These are phyloP conservation scores for Colletotrichum plurivorum DNA, from an alignment of 2,329 filamentous ascomycete genomes.

Conservation along the genomic window DNA sequence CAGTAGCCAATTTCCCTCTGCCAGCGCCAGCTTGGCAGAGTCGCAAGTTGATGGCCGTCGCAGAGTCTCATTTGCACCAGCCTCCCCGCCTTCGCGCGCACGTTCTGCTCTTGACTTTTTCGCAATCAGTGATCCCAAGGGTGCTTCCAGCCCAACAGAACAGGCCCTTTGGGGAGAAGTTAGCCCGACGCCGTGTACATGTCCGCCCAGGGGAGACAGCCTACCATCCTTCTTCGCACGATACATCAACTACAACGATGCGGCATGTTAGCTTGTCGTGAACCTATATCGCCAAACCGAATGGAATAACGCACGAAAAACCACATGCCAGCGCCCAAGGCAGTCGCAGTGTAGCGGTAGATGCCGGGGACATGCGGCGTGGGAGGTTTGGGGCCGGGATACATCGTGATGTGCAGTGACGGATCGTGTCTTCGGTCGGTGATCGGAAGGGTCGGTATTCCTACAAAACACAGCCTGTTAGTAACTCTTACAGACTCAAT, in stretches of 20 bases:
- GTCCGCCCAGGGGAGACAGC: slow-evolving; percentile 28
- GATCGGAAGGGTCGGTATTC: not conserved
- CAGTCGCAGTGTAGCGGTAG: slow-evolving; percentile 89
- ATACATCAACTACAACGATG: slow-evolving; percentile 83
- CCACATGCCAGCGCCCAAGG: slow-evolving; percentile 97
- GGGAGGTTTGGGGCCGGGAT: slow-evolving; percentile 53
- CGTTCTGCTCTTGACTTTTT: not conserved
- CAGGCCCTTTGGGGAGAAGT: slow-evolving; percentile 68
- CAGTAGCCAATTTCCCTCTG: not conserved
- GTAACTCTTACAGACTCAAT: not conserved
- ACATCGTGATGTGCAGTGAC: slow-evolving; percentile 26
- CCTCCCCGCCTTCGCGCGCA: not conserved
- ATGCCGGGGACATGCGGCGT: slow-evolving; percentile 69
- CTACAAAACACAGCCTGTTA: slow-evolving; percentile 6
- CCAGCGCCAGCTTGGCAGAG: not conserved
- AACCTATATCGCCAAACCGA: not conserved
- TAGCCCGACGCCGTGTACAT: slow-evolving; percentile 1
- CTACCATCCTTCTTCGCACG: slow-evolving; percentile 94
- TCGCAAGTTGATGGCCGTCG: not conserved
- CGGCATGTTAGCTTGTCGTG: slow-evolving; percentile 39
- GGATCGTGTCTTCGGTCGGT: slow-evolving; percentile 11
- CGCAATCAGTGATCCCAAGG: slow-evolving; percentile 89
- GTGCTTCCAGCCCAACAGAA: slow-evolving; percentile 92
- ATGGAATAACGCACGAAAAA: slow-evolving; percentile 84
- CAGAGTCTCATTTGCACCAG: not conserved